These are phyloP conservation scores for Cyclotella kingstonii DNA, from an alignment of 108 stramenopile genomes.

Conservation along the genomic window DNA sequence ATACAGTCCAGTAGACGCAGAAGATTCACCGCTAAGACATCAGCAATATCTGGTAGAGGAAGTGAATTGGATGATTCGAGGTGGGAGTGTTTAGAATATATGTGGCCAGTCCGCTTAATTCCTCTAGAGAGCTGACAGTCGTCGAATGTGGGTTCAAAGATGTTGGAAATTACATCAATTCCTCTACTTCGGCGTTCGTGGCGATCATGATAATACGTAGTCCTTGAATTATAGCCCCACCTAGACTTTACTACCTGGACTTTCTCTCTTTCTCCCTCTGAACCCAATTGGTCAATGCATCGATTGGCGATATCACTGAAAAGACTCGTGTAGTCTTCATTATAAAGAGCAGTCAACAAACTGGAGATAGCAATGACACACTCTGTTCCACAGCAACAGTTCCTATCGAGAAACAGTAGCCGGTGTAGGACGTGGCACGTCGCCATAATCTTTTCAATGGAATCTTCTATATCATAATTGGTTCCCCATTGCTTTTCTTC, in stretches of 20 bases:
- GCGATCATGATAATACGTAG: constrained; percentile 2
- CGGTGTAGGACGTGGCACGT: constrained; percentile 45
- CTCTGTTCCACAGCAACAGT: constrained; percentile 29
- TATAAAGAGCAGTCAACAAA: constrained; percentile 28
- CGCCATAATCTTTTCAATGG: constrained; percentile 29
- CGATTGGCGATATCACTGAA: neutral
- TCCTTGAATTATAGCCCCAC: neutral
- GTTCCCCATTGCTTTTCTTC: neutral
- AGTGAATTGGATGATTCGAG: neutral
- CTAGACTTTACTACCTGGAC: neutral
- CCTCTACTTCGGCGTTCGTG: constrained; percentile 24
- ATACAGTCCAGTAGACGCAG: constrained; percentile 44
- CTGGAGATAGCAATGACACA: constrained; percentile 23
- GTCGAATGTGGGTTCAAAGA: too few species aligned
- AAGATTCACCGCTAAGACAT: constrained; percentile 47
- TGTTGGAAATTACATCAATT: constrained; percentile 5
- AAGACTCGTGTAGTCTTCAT: constrained; percentile 5
- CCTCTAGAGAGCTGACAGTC: constrained; percentile 1
- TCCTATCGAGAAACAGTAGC: constrained; percentile 31
- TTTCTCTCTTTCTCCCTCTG: neutral
- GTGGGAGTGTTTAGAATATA: neutral
- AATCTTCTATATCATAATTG: neutral
- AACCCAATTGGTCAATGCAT: neutral
- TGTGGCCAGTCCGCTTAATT: constrained; percentile 1
- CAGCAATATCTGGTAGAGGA: constrained; percentile 23